Conservation (phyloP, 2,329 filamentous ascomycete species). For the Hypoxylon sp. region DNA sequence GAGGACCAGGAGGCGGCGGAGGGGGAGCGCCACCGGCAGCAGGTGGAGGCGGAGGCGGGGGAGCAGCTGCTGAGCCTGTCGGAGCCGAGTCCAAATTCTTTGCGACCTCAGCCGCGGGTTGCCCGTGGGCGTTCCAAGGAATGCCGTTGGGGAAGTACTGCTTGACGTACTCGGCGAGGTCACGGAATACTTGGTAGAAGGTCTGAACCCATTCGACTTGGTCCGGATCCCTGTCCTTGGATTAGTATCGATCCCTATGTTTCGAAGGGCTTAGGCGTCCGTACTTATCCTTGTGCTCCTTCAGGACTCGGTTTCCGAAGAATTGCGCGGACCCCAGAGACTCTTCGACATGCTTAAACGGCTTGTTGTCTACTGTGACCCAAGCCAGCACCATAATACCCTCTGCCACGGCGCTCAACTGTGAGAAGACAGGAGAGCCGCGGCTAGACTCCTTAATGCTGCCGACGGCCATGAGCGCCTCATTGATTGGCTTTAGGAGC, state of each 20-base stretch:
- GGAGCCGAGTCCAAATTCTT: conserved; percentile 67
- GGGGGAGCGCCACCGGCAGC: conserved; percentile 71
- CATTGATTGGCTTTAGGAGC: conserved; percentile 87
- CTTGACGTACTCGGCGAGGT: conserved; percentile 86
- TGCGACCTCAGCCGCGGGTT: conserved; percentile 75
- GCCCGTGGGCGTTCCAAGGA: conserved; percentile 85
- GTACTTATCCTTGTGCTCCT: conserved; percentile 82
- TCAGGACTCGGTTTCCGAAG: conserved; percentile 93
- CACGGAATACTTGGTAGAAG: conserved; percentile 92
- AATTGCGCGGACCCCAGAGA: conserved; percentile 87
- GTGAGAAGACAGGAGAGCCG: conserved; percentile 79
- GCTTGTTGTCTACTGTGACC: conserved; percentile 87
- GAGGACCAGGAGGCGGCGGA: conserved; percentile 77
- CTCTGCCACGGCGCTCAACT: conserved; percentile 88
- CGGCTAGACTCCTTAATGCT: conserved; percentile 87
- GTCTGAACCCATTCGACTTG: conserved; percentile 91
- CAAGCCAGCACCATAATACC: conserved; percentile 91
- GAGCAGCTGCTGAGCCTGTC: conserved; percentile 56
- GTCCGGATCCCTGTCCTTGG: conserved; percentile 66
- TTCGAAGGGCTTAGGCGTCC: background rate
- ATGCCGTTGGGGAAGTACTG: conserved; percentile 83
- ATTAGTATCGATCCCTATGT: conserved; percentile 31
- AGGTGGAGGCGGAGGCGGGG: conserved; percentile 65
- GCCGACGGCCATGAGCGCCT: conserved; percentile 81
- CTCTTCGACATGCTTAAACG: conserved; percentile 87